Conservation (phyloP, 768 basidiomycete species). For the Lyophyllum semitale region DNA sequence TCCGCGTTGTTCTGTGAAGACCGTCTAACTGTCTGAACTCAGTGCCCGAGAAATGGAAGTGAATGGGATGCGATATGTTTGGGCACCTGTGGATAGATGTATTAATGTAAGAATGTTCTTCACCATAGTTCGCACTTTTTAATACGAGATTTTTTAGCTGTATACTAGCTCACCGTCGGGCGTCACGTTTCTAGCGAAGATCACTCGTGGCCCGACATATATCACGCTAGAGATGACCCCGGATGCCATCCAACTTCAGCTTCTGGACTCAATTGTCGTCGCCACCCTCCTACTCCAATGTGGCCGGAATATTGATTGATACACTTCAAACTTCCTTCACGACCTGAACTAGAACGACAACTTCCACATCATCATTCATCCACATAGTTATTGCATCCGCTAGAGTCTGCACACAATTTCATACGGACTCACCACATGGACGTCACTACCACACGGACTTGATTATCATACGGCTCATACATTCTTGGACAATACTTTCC, state of each 20-base stretch:
- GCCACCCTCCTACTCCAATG: slow-evolving; percentile 2
- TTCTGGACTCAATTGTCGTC: not conserved
- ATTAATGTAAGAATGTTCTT: slow-evolving; percentile 44
- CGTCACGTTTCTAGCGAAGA: slow-evolving; percentile 43
- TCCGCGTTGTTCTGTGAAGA: not conserved
- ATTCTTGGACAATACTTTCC: too few relatives aligned
- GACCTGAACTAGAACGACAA: not conserved
- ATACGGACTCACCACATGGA: too few relatives aligned
- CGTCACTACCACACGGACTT: too few relatives aligned
- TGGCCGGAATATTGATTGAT: slow-evolving; percentile 5
- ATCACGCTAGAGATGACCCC: slow-evolving; percentile 57
- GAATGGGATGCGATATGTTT: slow-evolving; percentile 48
- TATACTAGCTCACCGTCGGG: slow-evolving; percentile 33
- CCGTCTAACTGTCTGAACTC: not conserved
- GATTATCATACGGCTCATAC: too few relatives aligned
- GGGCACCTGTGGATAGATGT: slow-evolving; percentile 52
- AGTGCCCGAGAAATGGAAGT: slow-evolving; percentile 53
- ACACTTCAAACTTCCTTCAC: not conserved
- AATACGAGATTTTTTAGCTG: too few relatives aligned
- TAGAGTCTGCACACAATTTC: too few relatives aligned
- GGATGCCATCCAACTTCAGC: slow-evolving; percentile 27
- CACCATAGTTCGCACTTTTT: slow-evolving; percentile 9
- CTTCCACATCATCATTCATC: too few relatives aligned
- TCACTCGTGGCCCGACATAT: slow-evolving; percentile 43
- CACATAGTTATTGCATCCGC: too few relatives aligned